Evolutionary conservation across 306 rosid genomes (phyloP).

Genomic region (Vigna hirtella): DNA sequence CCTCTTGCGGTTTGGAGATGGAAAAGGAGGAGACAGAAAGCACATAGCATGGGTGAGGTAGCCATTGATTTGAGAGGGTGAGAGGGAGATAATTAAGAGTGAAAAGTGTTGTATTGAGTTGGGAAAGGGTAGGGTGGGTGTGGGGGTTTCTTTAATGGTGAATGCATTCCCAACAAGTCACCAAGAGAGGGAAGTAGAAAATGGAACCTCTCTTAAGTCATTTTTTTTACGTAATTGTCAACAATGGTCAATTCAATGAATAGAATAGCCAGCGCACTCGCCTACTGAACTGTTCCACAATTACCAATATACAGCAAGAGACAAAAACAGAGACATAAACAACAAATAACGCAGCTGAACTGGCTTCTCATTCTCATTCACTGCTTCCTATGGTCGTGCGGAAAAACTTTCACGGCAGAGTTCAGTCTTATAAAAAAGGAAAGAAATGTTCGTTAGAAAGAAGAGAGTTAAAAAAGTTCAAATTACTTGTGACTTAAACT

Average conservation of each 20-base stretch:
- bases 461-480: not conserved
- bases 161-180: not conserved
- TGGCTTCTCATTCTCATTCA: not conserved
- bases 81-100: not conserved
- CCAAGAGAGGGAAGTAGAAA: not conserved
- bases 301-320: conserved; percentile 8
- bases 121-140: not conserved
- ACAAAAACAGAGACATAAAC: not conserved
- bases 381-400: not conserved
- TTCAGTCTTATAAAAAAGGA: not conserved
- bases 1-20: conserved; percentile 20
- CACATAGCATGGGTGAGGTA: not conserved
- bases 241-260: conserved; percentile 20
- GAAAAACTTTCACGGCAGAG: not conserved
- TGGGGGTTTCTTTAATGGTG: not conserved
- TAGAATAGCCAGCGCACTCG: not conserved
- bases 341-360: not conserved
- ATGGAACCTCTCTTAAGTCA: not conserved
- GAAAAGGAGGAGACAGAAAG: not conserved
- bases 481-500: not conserved
- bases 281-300: not conserved
- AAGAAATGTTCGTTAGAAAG: not conserved
- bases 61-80: conserved; percentile 37
- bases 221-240: conserved; percentile 1
- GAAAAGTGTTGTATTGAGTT: not conserved